A percentile compares a stretch with the other conserved stretches of the same genome.
phyloP scores from a whole-genome alignment of 2,329 filamentous ascomycete genomes.

The Teratosphaeria destructans region DNA sequence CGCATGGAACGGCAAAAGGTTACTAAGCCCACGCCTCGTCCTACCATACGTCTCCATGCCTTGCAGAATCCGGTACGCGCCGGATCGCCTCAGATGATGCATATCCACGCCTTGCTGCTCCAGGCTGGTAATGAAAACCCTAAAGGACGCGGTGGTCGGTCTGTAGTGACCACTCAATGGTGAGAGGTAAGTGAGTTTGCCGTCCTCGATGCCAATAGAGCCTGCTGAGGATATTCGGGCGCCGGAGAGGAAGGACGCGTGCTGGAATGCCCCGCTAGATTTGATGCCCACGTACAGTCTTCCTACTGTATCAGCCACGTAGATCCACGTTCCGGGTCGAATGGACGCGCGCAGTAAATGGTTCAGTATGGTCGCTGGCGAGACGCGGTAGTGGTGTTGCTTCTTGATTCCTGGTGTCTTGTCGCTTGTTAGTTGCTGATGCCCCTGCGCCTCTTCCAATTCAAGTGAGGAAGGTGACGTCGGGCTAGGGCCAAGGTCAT shows the following conservation, averaged over 20 bases:
- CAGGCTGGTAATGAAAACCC: conserved; percentile 64
- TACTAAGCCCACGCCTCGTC: conserved; percentile 50
- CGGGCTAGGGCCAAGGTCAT: background rate
- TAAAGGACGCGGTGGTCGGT: conserved; percentile 71
- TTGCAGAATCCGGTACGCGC: conserved; percentile 67
- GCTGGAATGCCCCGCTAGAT: conserved; percentile 73
- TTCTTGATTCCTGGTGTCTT: conserved; percentile 33
- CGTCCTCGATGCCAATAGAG: conserved; percentile 70
- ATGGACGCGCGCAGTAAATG: conserved; percentile 66
- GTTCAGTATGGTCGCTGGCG: conserved; percentile 64
- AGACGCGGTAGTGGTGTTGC: conserved; percentile 54
- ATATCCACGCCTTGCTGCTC: conserved; percentile 66
- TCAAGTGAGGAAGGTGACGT: background rate
- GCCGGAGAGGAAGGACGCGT: conserved; percentile 82
- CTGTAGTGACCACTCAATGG: conserved; percentile 68
- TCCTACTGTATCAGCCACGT: conserved; percentile 75
- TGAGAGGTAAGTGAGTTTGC: conserved; percentile 61
- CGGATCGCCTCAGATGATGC: conserved; percentile 63
- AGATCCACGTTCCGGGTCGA: conserved; percentile 85
- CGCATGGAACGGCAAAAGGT: background rate
- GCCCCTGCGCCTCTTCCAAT: background rate
- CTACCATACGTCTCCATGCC: conserved; percentile 70
- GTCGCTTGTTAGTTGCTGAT: conserved; percentile 27
- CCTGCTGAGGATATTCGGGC: conserved; percentile 72
- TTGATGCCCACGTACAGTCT: conserved; percentile 85